Evolutionary conservation across 768 basidiomycete genomes (phyloP).

Genomic region (Phallus indusiatus): DNA sequence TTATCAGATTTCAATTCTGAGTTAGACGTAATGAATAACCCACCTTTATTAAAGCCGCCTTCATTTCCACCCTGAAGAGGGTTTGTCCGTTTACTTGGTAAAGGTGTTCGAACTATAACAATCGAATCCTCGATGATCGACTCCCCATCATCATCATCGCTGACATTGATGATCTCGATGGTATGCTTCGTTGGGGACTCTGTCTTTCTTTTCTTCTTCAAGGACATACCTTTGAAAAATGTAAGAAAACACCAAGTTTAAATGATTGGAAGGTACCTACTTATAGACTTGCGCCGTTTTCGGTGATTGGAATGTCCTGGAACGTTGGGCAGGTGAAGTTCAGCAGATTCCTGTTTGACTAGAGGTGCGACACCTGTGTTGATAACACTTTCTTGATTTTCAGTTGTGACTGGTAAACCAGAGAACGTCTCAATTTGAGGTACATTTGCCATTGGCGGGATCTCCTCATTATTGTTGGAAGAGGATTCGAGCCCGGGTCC

Average conservation of each 20-base stretch:
- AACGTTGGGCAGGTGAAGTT: background rate
- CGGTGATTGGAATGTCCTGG: background rate
- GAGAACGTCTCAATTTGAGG: too few relatives aligned
- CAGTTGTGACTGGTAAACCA: too few relatives aligned
- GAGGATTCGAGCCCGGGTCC: too few relatives aligned
- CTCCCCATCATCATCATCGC: slow-evolving; percentile 7
- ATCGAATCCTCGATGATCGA: background rate
- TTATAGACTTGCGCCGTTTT: background rate
- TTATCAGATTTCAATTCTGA: too few relatives aligned
- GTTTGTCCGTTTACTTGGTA: background rate
- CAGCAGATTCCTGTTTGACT: background rate
- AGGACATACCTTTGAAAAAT: background rate
- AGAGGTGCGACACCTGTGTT: background rate
- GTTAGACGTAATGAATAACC: too few relatives aligned
- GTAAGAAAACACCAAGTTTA: background rate
- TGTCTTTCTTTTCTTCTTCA: slow-evolving; percentile 3
- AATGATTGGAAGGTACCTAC: background rate
- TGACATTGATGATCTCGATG: slow-evolving; percentile 6
- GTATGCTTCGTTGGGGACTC: background rate
- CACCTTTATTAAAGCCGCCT: too few relatives aligned
- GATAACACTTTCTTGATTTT: too few relatives aligned
- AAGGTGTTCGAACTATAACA: slow-evolving; percentile 1
- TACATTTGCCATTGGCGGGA: too few relatives aligned
- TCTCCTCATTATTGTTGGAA: too few relatives aligned
- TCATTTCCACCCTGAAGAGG: background rate